Base-by-base conservation (phyloP, 2,329 filamentous ascomycete species). In the Talaromyces sp. region DNA sequence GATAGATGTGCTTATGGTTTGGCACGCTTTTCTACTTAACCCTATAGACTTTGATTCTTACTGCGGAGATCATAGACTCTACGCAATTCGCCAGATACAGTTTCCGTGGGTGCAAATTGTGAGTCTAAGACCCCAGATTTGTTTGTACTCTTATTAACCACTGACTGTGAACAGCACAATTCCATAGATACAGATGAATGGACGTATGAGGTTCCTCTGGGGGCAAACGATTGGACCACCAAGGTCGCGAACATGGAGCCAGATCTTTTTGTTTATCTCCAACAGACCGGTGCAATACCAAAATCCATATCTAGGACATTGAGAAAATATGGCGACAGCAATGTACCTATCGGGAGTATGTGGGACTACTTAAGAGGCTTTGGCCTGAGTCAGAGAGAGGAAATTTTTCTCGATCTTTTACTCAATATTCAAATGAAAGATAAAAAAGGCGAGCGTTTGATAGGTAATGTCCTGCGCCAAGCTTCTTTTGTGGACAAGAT, bases 401-500 rank as follows among this genome's bases (percentile, higher is more conserved):
- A 56, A 6, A 10, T n/a, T 28, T 60, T 60, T 7, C 31, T 56
- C 31, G 18, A 51, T 12, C 36, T 16, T 14, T 31, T 60, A 5
- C n/a, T 60, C 5, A 16, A 60, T 9, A 40, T 60, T 30, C 59
- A 60, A 51, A 44, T 51, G 14, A 23, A 54, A 27, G 30, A 9
- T 3, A 27, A 42, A 12, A 44, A 30, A 31, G 18, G 8, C 27
- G 9, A 23, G 18, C 10, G n/a, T 4, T 69, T 77, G 10, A 59
- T 66, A 0, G 72, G 69, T 12, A 73, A 73, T 28, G 75, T 80
- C 40, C 58, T 67, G 12, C 75, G 78, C 1, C 78, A 81, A 62
- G 66, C 67, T 16, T 60, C 65, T 12, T 80, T 80, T 58, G 70
- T 75, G 57, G 69, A 75, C 33, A 80, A 80, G 68, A 80, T 80